Percentiles rank a stretch among this genome's conserved stretches.
These are phyloP conservation scores for carrot (Daucus carota) DNA, from an alignment of 129 eudicot species.

Conservation along the genomic window DNA sequence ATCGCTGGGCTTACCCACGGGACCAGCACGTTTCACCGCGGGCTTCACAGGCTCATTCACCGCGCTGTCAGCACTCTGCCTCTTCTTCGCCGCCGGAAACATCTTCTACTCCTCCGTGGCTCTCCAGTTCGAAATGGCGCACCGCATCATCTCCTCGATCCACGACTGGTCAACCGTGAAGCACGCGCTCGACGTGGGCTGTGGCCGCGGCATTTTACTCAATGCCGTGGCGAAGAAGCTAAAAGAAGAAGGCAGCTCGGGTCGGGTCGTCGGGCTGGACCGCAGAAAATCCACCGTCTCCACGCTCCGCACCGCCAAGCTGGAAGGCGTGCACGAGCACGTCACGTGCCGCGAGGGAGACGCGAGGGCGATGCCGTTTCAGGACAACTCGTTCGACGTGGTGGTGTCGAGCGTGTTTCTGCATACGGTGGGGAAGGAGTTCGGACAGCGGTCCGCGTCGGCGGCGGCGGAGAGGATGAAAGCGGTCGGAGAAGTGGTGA, in stretches of 20 bases:
- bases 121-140: conserved; percentile 75
- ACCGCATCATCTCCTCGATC: conserved; percentile 57
- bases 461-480: conserved; percentile 89
- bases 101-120: conserved; percentile 78
- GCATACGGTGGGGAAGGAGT: conserved; percentile 75
- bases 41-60: conserved; percentile 87
- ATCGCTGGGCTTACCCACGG: conserved; percentile 29
- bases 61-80: conserved; percentile 70
- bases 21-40: conserved; percentile 59
- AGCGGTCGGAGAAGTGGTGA: conserved; percentile 74
- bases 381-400: conserved; percentile 77
- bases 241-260: conserved; percentile 72
- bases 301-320: conserved; percentile 57
- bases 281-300: conserved; percentile 37
- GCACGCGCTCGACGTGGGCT: conserved; percentile 82
- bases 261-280: conserved; percentile 69
- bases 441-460: conserved; percentile 60
- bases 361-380: conserved; percentile 64
- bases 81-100: conserved; percentile 71
- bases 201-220: conserved; percentile 82
- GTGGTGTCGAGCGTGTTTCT: conserved; percentile 80
- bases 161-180: conserved; percentile 71
- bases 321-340: conserved; percentile 85
- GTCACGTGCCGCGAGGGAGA: conserved; percentile 90
- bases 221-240: conserved; percentile 83